Conservation (phyloP, 306 rosid species). For the Cicer chorassanicum region DNA sequence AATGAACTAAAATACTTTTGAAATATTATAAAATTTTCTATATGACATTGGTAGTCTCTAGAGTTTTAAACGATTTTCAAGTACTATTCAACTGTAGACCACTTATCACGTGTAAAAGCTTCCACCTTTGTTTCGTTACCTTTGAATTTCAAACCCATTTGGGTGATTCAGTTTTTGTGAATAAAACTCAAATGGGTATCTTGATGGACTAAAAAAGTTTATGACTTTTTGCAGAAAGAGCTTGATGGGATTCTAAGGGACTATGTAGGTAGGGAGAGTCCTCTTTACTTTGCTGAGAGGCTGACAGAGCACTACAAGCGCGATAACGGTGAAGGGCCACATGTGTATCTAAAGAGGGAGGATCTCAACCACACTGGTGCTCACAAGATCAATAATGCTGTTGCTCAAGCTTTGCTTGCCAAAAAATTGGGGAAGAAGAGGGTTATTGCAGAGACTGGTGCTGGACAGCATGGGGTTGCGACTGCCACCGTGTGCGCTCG, state of each 20-base stretch:
- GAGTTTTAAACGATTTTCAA: background rate
- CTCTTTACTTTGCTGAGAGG: conserved; percentile 94
- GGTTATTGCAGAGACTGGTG: conserved; percentile 92
- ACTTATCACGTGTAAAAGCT: background rate
- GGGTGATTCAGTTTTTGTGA: background rate
- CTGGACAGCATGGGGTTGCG: conserved; percentile 98
- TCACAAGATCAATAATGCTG: conserved; percentile 90
- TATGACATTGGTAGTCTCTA: background rate
- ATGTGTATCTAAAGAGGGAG: conserved; percentile 81
- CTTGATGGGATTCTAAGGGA: conserved; percentile 70
- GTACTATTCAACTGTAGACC: background rate
- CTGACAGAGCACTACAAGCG: conserved; percentile 73
- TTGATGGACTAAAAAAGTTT: conserved; percentile 4
- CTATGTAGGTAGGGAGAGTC: conserved; percentile 95
- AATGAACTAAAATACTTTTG: too few species aligned
- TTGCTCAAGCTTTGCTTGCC: conserved; percentile 91
- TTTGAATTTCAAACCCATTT: background rate
- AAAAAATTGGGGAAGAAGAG: conserved; percentile 79
- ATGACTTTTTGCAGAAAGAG: conserved; percentile 63
- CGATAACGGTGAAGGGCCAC: conserved; percentile 80
- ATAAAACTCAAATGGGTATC: conserved; percentile 2
- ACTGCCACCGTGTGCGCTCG: conserved; percentile 93
- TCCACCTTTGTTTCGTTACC: background rate
- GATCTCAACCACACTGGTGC: conserved; percentile 98
- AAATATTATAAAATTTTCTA: too few species aligned